Evolutionary conservation across 1,139 yeast genomes (phyloP).

Genomic region (Debaryomyces robertsiae): DNA sequence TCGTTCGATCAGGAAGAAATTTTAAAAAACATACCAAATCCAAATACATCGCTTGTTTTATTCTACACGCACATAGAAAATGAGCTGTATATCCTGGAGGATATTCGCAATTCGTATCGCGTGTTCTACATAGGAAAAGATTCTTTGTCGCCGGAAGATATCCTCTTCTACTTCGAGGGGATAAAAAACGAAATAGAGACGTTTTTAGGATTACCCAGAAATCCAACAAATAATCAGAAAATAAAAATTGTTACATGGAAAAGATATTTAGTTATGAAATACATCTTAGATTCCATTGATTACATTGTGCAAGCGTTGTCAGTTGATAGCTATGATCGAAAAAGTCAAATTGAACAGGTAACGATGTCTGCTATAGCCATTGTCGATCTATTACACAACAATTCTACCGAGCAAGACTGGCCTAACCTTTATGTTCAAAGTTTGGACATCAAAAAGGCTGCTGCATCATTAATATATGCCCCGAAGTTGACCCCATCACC

Average conservation of each 20-base stretch:
- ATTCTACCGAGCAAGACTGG: conserved; percentile 7
- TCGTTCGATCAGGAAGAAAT: background rate
- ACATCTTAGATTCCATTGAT: background rate
- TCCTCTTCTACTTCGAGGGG: background rate
- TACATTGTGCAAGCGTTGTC: background rate
- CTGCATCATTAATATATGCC: too few species aligned
- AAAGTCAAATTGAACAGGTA: background rate
- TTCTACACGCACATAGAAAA: background rate
- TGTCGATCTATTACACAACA: conserved; percentile 6
- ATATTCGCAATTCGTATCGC: background rate
- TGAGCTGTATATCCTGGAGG: background rate
- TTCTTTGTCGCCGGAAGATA: background rate
- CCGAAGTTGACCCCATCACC: too few species aligned
- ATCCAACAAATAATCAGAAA: conserved; percentile 10
- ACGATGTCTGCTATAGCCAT: background rate
- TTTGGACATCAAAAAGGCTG: background rate
- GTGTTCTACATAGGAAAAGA: background rate
- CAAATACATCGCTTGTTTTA: background rate
- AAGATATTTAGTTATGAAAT: background rate
- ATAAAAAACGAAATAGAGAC: conserved; percentile 3
- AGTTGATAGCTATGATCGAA: background rate
- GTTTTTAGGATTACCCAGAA: conserved; percentile 5
- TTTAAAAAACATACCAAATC: background rate
- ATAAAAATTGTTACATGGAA: conserved; percentile 2
- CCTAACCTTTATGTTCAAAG: background rate